Evolutionary conservation across 83 land plant genomes (phyloP), one percentile per base, ranked within the genome.

Genomic region (Thuja plicata): DNA sequence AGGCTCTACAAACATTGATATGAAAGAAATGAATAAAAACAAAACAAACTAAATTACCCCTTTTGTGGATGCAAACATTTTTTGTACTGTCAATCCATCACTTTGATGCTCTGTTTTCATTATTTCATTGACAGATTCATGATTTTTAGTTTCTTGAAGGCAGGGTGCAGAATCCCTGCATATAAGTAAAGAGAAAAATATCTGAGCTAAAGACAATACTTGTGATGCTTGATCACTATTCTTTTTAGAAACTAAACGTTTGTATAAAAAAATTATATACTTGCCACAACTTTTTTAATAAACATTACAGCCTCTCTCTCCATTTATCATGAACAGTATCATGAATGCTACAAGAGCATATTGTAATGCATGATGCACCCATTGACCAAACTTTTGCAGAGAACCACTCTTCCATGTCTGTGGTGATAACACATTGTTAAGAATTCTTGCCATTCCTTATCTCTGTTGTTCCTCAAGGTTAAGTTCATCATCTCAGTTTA

Each of bases 321-420:
- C n/a, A n/a, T n/a, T n/a, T n/a, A n/a, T n/a, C n/a, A n/a, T n/a
- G n/a, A n/a, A n/a, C n/a, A n/a, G n/a, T n/a, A n/a, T n/a, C n/a
- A n/a, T n/a, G n/a, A 98, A 98, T 45, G 99, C 99, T 90, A 96
- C 99, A 57, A 98, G 92, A 21, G 99, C 99, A 79, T 99, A 98
- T 98, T 19, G 99, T 98, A 50, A 98, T 98, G 89, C 99, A 98
- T 74, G 99, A 96, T 35, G 99, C 97, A 35, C 99, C 99, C 99
- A 98, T 97, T 12, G 98, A 99, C n/a, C 96, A 85, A 85, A 98
- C 99, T 92, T 97, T 95, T 43, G 96, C 94, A 93, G 99, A 98
- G 57, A 98, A 97, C 24, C 99, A 92, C 89, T 97, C 99, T 88
- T 98, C 99, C 99, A 98, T 98, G 87, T 97, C 99, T 85, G 98